Conservation (phyloP, 371 early-diverging fungal genomes). For the Mortierella sp. region DNA sequence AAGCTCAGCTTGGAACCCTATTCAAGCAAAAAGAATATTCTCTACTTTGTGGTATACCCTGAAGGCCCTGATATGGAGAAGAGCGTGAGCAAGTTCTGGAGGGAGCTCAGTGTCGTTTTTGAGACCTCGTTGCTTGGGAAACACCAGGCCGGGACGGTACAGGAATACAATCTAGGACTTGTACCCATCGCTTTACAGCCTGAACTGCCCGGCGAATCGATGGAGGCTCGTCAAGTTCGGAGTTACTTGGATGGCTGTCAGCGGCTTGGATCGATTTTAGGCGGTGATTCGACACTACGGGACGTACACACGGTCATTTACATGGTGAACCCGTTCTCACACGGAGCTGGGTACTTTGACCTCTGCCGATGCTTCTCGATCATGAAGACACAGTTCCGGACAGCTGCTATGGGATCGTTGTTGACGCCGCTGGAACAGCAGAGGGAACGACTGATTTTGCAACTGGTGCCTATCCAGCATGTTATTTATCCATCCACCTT, state of each 20-base stretch:
- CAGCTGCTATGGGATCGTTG: slow-evolving; percentile 33
- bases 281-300: slow-evolving; percentile 23
- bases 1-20: slow-evolving; percentile 70
- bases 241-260: slow-evolving; percentile 65
- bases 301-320: slow-evolving; percentile 64
- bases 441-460: slow-evolving; percentile 60
- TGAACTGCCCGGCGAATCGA: slow-evolving; percentile 44
- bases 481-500: slow-evolving; percentile 61
- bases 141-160: slow-evolving; percentile 61
- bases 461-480: slow-evolving; percentile 71
- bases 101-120: slow-evolving; percentile 62
- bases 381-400: slow-evolving; percentile 56
- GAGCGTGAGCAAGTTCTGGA: slow-evolving; percentile 61
- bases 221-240: slow-evolving; percentile 55
- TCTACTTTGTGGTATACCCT: slow-evolving; percentile 68
- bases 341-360: slow-evolving; percentile 62
- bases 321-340: slow-evolving; percentile 65
- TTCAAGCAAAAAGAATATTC: slow-evolving; percentile 62
- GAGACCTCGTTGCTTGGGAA: slow-evolving; percentile 61
- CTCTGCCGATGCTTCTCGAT: slow-evolving; percentile 66
- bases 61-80: slow-evolving; percentile 59
- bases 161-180: slow-evolving; percentile 60
- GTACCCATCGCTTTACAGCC: slow-evolving; percentile 62
- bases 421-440: slow-evolving; percentile 42
- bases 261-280: slow-evolving; percentile 59